Evolutionary conservation across 352 stramenopile genomes (phyloP), one percentile per base, ranked within the genome.

Genomic region (Phytophthora megakarya): DNA sequence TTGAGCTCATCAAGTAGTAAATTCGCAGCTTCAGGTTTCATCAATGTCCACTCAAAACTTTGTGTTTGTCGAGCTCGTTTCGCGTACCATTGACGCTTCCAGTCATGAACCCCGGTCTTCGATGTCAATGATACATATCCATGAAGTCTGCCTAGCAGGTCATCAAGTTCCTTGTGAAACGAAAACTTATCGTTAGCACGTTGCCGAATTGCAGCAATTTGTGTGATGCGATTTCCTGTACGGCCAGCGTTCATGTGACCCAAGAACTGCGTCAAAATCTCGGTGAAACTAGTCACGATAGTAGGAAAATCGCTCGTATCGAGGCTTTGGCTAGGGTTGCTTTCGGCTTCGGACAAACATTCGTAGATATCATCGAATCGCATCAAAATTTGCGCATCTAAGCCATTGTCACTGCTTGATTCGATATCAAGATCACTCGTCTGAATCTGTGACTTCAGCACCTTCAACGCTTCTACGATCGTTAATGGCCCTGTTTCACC

Each of bases 121-220:
- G n/a, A 8, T n/a, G 21, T 23, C n/a, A 63, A 30, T 16, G 33
- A 49, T 30, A 58, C 37, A 35, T 37, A 23, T 4, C 38, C 28
- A 10, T 30, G 56, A 52, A 76, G 32, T 37, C 7, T 45, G 22
- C 54, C 43, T 8, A 67, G 43, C 5, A 76, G 35, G 2, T 60
- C 43, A n/a, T 76, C 68, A n/a, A 76, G 52, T 5, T 67, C 63
- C 46, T 76, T 71, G n/a, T 76, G 68, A 40, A 76, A 70, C 1
- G 48, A 50, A 52, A 70, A 76, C 22, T 73, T 73, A 19, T 72
- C 66, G n/a, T 25, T 53, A 16, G 52, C 52, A 3, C 68, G 52
- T 35, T 72, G 50, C 30, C 64, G 57, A 25, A 54, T 62, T 56
- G 68, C 42, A 3, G 59, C 47, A 13, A 67, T 67, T 33, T 70